These are phyloP conservation scores for Boletus edulis DNA, from an alignment of 768 basidiomycete genomes.

Conservation along the genomic window DNA sequence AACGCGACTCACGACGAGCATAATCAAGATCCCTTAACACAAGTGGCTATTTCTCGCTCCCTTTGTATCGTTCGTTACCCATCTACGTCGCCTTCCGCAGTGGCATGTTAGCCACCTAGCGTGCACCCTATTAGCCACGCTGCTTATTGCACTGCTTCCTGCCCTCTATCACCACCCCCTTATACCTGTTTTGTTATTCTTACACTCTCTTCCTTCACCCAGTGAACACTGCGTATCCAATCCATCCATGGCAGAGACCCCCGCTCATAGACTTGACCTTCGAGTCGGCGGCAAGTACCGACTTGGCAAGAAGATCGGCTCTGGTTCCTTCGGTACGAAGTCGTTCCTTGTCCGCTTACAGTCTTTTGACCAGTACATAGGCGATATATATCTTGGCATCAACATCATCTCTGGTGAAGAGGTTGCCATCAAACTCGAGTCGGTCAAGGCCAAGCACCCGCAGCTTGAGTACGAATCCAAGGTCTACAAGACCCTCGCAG, in stretches of 20 bases:
- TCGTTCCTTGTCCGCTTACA: not conserved
- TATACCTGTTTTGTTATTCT: constrained; percentile 13
- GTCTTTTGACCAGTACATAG: constrained; percentile 38
- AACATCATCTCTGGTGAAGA: constrained; percentile 99
- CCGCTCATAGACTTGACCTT: constrained; percentile 74
- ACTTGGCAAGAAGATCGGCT: constrained; percentile 99
- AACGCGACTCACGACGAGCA: constrained; percentile 1
- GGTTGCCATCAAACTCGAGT: constrained; percentile 99
- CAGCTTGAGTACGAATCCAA: constrained; percentile 98
- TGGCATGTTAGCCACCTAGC: constrained; percentile 36
- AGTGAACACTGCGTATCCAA: constrained; percentile 11
- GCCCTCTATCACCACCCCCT: constrained; percentile 20
- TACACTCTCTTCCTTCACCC: constrained; percentile 8
- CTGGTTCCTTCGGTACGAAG: constrained; percentile 90
- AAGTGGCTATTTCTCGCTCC: not conserved
- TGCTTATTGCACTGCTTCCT: constrained; percentile 31
- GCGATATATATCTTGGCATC: constrained; percentile 98
- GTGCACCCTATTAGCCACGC: constrained; percentile 29
- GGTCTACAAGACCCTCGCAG: constrained; percentile 96
- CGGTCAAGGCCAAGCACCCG: constrained; percentile 99
- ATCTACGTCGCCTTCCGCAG: constrained; percentile 1
- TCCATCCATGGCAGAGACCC: constrained; percentile 65
- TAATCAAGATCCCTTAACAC: constrained; percentile 3
- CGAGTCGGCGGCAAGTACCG: constrained; percentile 94
- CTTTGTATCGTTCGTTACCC: constrained; percentile 1